phyloP scores from a whole-genome alignment of 2,329 filamentous ascomycete genomes.

The Xylaria polymorpha region DNA sequence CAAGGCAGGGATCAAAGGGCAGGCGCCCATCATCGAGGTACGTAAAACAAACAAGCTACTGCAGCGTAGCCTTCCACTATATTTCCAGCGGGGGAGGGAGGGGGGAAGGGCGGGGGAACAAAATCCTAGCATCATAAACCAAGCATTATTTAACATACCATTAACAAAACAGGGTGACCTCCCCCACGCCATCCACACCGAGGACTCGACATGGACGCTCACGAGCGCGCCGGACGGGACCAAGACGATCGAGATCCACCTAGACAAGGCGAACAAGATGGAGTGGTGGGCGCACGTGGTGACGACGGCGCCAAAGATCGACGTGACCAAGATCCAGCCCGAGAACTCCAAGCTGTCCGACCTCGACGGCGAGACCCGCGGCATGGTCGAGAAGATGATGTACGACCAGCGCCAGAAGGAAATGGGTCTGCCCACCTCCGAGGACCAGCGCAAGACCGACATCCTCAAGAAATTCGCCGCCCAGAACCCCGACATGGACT shows the following conservation, averaged over 20 bases:
- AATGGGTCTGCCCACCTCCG: conserved; percentile 85
- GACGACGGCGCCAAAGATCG: conserved; percentile 87
- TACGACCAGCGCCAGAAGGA: conserved; percentile 98
- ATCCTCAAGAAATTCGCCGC: conserved; percentile 92
- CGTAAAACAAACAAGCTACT: conserved; percentile 33
- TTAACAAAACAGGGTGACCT: conserved; percentile 75
- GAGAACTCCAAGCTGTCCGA: conserved; percentile 93
- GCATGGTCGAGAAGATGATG: conserved; percentile 99
- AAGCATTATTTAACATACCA: neutral
- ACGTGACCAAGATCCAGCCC: conserved; percentile 93
- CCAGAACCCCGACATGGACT: conserved; percentile 79
- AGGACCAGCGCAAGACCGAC: conserved; percentile 95
- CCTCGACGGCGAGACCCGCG: conserved; percentile 91
- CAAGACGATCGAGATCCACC: conserved; percentile 79
- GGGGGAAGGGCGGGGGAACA: too few relatives aligned
- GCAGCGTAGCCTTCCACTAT: neutral
- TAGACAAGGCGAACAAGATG: conserved; percentile 96
- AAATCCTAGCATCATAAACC: too few relatives aligned
- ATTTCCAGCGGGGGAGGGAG: neutral
- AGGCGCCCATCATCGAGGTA: conserved; percentile 85
- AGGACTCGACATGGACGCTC: conserved; percentile 96
- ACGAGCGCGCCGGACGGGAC: conserved; percentile 76
- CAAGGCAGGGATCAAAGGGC: conserved; percentile 86
- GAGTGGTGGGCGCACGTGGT: conserved; percentile 98
- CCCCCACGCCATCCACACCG: conserved; percentile 79